phyloP scores from a whole-genome alignment of 768 basidiomycete genomes.

The Butyriboletus loyo region DNA sequence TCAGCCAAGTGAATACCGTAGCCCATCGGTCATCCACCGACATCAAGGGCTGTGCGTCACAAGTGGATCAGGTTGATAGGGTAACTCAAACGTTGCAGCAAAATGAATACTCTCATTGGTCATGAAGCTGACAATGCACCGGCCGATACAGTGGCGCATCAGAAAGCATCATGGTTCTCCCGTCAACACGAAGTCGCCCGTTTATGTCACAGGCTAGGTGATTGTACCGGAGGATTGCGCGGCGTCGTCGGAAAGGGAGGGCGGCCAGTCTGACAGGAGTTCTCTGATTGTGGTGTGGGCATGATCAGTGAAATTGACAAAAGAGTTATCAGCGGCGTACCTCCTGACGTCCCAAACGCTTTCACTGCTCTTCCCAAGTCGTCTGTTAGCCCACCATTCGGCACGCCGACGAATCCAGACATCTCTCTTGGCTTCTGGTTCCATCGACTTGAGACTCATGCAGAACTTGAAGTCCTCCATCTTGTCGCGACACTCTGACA shows the following conservation, averaged over 20 bases:
- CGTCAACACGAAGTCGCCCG: background rate
- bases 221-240: constrained; percentile 24
- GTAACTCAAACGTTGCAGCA: background rate
- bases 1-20: background rate
- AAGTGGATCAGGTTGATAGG: background rate
- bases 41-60: background rate
- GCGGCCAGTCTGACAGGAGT: constrained; percentile 28
- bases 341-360: constrained; percentile 89
- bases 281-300: constrained; percentile 13
- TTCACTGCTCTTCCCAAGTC: constrained; percentile 82
- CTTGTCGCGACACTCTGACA: constrained; percentile 69
- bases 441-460: constrained; percentile 73
- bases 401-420: constrained; percentile 85
- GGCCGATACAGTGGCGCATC: background rate
- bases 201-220: constrained; percentile 6
- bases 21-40: background rate
- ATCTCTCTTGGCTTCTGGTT: constrained; percentile 73
- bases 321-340: constrained; percentile 46
- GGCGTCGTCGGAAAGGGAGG: constrained; percentile 18
- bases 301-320: background rate
- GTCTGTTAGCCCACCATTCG: constrained; percentile 89
- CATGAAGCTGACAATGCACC: background rate
- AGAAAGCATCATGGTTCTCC: background rate
- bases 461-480: constrained; percentile 96
- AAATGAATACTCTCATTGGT: background rate